Evolutionary conservation across 352 stramenopile species (phyloP), one percentile per base, ranked within the genome.

Genomic region (Pythium rishiriense): DNA sequence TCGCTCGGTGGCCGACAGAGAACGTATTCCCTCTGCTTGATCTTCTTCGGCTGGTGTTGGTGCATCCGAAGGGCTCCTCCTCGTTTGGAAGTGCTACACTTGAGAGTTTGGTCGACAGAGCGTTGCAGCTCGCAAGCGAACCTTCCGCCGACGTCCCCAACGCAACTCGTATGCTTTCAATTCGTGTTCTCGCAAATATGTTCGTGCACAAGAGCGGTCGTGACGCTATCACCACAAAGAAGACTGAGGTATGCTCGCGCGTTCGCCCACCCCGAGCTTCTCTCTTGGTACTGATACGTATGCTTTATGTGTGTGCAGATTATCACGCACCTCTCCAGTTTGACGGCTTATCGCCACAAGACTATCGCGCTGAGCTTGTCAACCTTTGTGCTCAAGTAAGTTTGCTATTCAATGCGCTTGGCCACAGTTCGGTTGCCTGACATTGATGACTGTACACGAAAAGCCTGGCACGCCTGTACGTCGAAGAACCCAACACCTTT

Each of bases 1-100:
- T 98, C 15, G 58, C 74, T 8, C 62, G 70, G 4, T 97, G 93
- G 87, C 80, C 87, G 6, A 76, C 76, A 0, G 76, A 83, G 12
- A 58, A 91, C 31, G 87, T 83, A 4, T 99, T 98, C 72, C 92
- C 94, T 12, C 87, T 81, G 4, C 74, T 98, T 25, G 96, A 99
- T 75, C 68, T 99, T 63, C 81, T 96, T 29, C 86, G 96, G 9
- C 74, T 98, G 17, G 78, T 94, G 31, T 58, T 97, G 2, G 71
- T 96, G 7, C 96, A 99, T 66, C 93, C 94, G 0, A 83, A 97
- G 65, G 92, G 85, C 0, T 69, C 79, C 4, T 50, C 22, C 10
- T 62, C 76, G 25, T 37, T 94, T 5, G 70, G 79, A 28, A 59
- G 73, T 37, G 53, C 66, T 29, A 61, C 67, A 1, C 54, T 88